These are phyloP conservation scores for Ordospora colligata DNA, from an alignment of 371 early-diverging fungal genomes.

Conservation along the genomic window DNA sequence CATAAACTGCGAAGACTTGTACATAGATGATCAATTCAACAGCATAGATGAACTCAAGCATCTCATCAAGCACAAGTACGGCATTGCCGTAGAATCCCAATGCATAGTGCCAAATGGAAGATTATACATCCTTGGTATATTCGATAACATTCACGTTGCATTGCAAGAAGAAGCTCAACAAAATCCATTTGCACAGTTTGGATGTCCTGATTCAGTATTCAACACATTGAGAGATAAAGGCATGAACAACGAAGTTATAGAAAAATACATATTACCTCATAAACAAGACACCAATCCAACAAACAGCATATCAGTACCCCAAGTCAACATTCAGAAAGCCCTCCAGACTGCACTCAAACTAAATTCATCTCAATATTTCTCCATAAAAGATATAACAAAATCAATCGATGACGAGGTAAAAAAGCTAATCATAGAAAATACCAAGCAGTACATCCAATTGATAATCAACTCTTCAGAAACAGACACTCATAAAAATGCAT, in stretches of 20 bases:
- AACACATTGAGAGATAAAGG: not conserved
- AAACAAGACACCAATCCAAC: not conserved
- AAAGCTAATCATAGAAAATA: not conserved
- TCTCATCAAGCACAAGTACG: not conserved
- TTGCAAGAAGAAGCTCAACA: not conserved
- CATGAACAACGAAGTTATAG: not conserved
- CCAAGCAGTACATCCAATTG: not conserved
- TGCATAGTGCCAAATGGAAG: not conserved
- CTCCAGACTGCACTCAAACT: too few species aligned
- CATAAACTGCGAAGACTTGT: not conserved
- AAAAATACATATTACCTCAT: not conserved
- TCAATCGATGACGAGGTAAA: not conserved
- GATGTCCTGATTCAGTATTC: not conserved
- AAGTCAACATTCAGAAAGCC: too few species aligned
- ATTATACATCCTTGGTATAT: not conserved
- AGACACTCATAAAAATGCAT: too few species aligned
- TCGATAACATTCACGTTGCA: not conserved
- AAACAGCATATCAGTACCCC: not conserved
- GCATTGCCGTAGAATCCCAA: not conserved
- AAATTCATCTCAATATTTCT: too few species aligned
- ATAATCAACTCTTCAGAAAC: too few species aligned
- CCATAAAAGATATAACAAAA: not conserved
- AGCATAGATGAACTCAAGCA: not conserved
- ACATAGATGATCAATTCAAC: not conserved
- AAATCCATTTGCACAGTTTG: not conserved